These are phyloP conservation scores for Coccomyxa sp. DNA, from an alignment of 139 green algal genomes.

Conservation along the genomic window DNA sequence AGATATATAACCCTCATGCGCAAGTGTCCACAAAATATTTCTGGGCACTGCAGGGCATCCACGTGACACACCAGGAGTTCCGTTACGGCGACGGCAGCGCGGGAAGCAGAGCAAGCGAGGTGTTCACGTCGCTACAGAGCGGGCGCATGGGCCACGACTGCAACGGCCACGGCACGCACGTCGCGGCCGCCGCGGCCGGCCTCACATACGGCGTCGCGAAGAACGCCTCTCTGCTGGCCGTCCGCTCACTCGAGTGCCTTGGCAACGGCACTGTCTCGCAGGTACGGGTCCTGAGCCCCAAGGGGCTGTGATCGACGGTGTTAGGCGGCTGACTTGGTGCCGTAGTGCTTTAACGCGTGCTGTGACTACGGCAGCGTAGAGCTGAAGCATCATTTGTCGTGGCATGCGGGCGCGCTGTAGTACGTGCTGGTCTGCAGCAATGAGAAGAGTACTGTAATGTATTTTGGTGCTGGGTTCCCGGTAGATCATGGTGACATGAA, in stretches of 20 bases:
- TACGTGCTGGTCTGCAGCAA: too few relatives aligned
- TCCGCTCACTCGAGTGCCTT: constrained; percentile 36
- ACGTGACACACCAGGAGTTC: constrained; percentile 33
- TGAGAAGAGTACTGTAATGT: too few relatives aligned
- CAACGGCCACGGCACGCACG: constrained; percentile 43
- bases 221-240: constrained; percentile 21
- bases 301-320: too few relatives aligned
- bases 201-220: constrained; percentile 37
- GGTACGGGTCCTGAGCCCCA: neutral
- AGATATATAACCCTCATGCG: too few relatives aligned
- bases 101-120: constrained; percentile 6
- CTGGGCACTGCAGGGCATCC: constrained; percentile 29
- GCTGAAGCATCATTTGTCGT: too few relatives aligned
- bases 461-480: too few relatives aligned
- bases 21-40: too few relatives aligned
- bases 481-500: too few relatives aligned
- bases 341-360: too few relatives aligned
- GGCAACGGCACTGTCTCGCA: constrained; percentile 20
- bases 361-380: too few relatives aligned
- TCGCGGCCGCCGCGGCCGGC: constrained; percentile 20
- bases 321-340: too few relatives aligned
- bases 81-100: constrained; percentile 4
- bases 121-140: constrained; percentile 8
- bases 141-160: constrained; percentile 26
- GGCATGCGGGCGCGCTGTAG: too few relatives aligned